These are phyloP conservation scores for Colletotrichum gigasporum DNA, from an alignment of 2,329 filamentous ascomycete genomes.

Conservation along the genomic window DNA sequence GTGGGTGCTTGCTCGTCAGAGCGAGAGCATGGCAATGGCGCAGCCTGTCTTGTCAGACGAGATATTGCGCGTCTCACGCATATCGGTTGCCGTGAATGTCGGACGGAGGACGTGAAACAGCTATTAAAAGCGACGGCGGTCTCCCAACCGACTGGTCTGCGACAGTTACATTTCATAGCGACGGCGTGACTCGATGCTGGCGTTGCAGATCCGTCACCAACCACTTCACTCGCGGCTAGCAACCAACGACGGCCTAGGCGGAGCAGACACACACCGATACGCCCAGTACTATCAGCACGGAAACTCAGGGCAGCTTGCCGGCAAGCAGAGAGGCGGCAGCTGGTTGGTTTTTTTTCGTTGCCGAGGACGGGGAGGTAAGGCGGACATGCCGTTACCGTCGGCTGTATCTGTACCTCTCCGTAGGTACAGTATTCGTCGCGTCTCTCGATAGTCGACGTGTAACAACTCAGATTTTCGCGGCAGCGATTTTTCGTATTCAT, in stretches of 20 bases:
- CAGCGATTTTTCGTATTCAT: neutral
- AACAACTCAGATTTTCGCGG: neutral
- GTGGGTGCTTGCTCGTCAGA: neutral
- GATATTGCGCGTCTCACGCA: constrained; percentile 18
- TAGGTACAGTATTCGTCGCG: constrained; percentile 4
- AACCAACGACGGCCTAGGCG: constrained; percentile 1
- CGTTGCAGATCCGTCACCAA: constrained; percentile 28
- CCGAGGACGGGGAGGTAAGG: neutral
- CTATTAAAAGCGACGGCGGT: constrained; percentile 29
- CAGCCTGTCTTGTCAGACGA: constrained; percentile 17
- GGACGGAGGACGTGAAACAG: constrained; percentile 26
- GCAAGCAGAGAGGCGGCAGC: neutral
- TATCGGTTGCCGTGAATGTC: neutral
- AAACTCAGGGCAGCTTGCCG: too few relatives aligned
- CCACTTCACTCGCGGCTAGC: neutral
- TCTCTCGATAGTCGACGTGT: neutral
- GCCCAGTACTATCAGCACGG: too few relatives aligned
- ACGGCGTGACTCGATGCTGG: constrained; percentile 21
- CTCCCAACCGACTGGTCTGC: constrained; percentile 20
- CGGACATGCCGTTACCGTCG: too few relatives aligned
- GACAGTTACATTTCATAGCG: constrained; percentile 5
- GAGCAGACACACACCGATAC: too few relatives aligned
- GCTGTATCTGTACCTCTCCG: neutral
- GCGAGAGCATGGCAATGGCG: constrained; percentile 13
- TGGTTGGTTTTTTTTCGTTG: neutral